Base-by-base conservation (phyloP, 129 eudicot genomes). In the Logfia minima region DNA sequence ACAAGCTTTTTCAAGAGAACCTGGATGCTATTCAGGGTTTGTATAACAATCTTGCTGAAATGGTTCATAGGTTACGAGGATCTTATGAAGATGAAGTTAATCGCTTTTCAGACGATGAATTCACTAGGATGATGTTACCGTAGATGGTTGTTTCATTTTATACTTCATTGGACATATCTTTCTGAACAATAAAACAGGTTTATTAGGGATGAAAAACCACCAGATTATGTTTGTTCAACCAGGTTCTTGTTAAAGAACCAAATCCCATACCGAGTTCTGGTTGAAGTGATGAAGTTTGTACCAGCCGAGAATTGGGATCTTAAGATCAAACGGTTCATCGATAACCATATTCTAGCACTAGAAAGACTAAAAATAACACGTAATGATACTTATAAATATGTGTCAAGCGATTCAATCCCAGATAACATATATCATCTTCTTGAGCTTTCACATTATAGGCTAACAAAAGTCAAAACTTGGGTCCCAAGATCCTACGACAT, bases 221-320 rank as follows among this genome's bases (percentile, higher is more conserved):
- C 81, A 75, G 17, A 70, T 75, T 53, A 78, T 78, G 61, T 75
- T 64, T 51, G 77, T 84, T 26, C 71, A 72, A 70, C 75, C 72
- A 37, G 87, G 72, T 70, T 83, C 31, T 79, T 83, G 75, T 70
- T 83, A 21, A 81, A 83, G 73, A 83, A 83, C 22, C 86, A 83
- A 63, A 72, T 83, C 21, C 86, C 86, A 0, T 83, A 59, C 29
- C 22, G 0, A 7, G 84, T 83, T 16, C 83, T 83, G 3, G 18
- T 56, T 10, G 78, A 67, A 53, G 66, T 83, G 45, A 69, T 83
- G 86, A 75, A 52, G 48, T 35, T 68, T 29, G 64, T 70, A 1
- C 29, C 19, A 1, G 9, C 59, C 9, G 28, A 19, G 37, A 13
- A 0, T 0, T 82, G 81, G 83, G 21, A 26, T 34, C 21, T 48